These are phyloP conservation scores for Euphrasia arctica DNA, from an alignment of 305 asterid species.

Conservation along the genomic window DNA sequence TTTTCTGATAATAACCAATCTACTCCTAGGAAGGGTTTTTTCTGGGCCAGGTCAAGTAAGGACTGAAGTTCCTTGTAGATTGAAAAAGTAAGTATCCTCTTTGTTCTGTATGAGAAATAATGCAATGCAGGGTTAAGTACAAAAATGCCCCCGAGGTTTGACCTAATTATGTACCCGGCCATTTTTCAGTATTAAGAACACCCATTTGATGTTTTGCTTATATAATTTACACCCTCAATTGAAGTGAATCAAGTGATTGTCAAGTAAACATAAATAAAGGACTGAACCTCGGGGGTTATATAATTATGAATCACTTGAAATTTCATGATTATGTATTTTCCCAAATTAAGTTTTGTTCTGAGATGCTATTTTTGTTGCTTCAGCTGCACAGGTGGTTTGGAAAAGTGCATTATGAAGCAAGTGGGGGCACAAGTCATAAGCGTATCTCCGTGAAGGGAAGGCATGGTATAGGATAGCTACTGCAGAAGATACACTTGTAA, in stretches of 20 bases:
- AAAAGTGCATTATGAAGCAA: constrained; percentile 25
- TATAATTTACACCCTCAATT: background rate
- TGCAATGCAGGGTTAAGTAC: background rate
- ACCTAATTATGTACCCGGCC: background rate
- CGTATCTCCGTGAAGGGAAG: constrained; percentile 27
- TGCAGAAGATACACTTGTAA: constrained; percentile 58
- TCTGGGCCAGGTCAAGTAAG: constrained; percentile 90
- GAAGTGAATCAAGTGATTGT: background rate
- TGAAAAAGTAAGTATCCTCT: constrained; percentile 34
- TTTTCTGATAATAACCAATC: constrained; percentile 52
- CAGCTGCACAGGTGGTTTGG: constrained; percentile 12
- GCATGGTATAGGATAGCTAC: constrained; percentile 47
- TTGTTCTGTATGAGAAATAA: background rate
- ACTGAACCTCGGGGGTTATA: background rate
- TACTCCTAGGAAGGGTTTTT: constrained; percentile 51
- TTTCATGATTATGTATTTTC: background rate
- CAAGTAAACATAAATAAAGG: background rate
- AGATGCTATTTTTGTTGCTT: constrained; percentile 15
- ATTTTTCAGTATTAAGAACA: background rate
- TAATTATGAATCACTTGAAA: background rate
- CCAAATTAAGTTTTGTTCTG: constrained; percentile 4
- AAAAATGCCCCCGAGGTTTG: background rate
- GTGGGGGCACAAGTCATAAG: constrained; percentile 26
- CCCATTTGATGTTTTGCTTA: background rate
- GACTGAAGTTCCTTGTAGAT: constrained; percentile 37